These are phyloP conservation scores for Berberis thunbergii DNA, from an alignment of 164 flowering plant genomes.

Conservation along the genomic window DNA sequence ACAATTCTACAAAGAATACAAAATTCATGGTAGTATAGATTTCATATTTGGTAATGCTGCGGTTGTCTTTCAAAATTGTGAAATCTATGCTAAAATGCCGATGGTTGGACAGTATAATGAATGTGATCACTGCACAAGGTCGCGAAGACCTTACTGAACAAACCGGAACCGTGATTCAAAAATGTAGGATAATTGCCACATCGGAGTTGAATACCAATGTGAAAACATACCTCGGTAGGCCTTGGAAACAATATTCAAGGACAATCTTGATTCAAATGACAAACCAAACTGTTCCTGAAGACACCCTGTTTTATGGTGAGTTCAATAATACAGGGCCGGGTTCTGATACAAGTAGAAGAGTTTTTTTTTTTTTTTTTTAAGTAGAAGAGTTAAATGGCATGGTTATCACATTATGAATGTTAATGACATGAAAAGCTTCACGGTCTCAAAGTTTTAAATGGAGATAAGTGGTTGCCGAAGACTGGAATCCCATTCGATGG, in stretches of 20 bases:
- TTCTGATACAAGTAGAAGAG: not conserved
- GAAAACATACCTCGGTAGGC: not conserved
- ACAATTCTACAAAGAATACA: not conserved
- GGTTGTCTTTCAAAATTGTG: not conserved
- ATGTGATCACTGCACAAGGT: not conserved
- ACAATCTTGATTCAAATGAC: not conserved
- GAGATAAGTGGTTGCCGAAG: not conserved
- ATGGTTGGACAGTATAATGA: not conserved
- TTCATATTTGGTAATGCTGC: slow-evolving; percentile 4
- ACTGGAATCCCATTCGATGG: not conserved
- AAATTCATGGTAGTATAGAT: not conserved
- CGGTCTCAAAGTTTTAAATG: not conserved
- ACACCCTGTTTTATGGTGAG: not conserved
- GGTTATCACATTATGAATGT: not conserved
- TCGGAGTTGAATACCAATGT: not conserved
- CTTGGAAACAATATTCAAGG: not conserved
- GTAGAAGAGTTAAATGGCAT: not conserved
- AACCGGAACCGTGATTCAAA: not conserved
- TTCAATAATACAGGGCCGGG: not conserved
- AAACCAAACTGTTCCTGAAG: not conserved
- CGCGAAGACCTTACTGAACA: not conserved
- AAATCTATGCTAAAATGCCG: not conserved
- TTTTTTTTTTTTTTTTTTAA: too few species aligned
- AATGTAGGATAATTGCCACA: not conserved
- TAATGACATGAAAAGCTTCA: not conserved